Evolutionary conservation across 2,329 filamentous ascomycete species (phyloP).

Genomic region (Zymoseptoria brevis): DNA sequence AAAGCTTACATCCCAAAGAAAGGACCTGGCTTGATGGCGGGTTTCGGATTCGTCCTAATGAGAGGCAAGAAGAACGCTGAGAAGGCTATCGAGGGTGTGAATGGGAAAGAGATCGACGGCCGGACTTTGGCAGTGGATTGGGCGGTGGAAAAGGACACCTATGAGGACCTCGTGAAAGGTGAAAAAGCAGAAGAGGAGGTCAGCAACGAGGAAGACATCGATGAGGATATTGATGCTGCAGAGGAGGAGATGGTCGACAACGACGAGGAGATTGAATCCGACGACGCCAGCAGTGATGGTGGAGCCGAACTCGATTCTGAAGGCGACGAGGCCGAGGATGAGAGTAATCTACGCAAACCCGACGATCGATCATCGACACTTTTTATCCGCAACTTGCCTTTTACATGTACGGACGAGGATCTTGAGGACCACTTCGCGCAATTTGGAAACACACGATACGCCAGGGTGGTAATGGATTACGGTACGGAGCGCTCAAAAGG

Average conservation of each 20-base stretch:
- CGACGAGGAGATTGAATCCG: conserved; percentile 34
- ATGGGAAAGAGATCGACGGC: conserved; percentile 84
- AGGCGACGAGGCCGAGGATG: conserved; percentile 35
- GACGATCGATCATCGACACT: conserved; percentile 65
- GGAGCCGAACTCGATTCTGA: conserved; percentile 37
- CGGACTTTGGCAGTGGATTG: conserved; percentile 88
- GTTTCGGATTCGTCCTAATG: conserved; percentile 89
- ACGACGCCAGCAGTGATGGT: conserved; percentile 29
- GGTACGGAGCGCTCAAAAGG: conserved; percentile 80
- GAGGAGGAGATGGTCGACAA: conserved; percentile 38
- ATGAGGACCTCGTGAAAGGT: conserved; percentile 39
- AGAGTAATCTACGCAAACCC: conserved; percentile 37
- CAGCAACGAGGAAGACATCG: conserved; percentile 23
- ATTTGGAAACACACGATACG: conserved; percentile 85
- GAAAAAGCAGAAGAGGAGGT: conserved; percentile 24
- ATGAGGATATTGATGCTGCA: conserved; percentile 30
- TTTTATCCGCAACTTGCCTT: conserved; percentile 91
- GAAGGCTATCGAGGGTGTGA: conserved; percentile 73
- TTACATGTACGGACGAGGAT: conserved; percentile 72
- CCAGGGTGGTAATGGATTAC: conserved; percentile 80
- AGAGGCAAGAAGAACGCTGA: conserved; percentile 85
- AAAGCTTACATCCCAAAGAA: conserved; percentile 75
- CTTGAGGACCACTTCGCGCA: conserved; percentile 78
- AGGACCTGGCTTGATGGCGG: conserved; percentile 59
- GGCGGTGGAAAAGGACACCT: conserved; percentile 86